Evolutionary conservation across 2,329 filamentous ascomycete species (phyloP), one percentile per base, ranked within the genome.

Genomic region (Anisogramma anomala): DNA sequence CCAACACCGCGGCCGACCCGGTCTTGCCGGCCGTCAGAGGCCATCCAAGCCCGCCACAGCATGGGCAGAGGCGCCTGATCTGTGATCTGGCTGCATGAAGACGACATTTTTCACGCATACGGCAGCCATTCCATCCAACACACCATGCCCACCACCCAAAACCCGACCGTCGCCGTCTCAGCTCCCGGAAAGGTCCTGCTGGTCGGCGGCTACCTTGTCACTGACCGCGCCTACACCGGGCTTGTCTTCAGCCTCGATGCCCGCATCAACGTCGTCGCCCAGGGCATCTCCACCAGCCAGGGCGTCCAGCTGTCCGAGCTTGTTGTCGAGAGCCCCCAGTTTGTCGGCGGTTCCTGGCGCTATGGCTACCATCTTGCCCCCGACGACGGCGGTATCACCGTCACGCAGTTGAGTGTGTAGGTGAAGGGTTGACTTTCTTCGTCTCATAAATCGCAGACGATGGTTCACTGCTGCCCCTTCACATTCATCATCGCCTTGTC

Each of bases 111-210:
- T n/a, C n/a, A n/a, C 9, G 22, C 22, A 23, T 9, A 23, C 6
- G 22, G 22, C 9, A 6, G 9, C 9, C 9, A 9, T 6, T 23
- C 22, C 5, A 33, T 20, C 13, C 8, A 15, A 2, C 19, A 13
- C 14, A 32, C 36, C 18, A 46, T 46, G 44, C 20, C 40, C 23
- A 22, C 18, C 27, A 32, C 44, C 11, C 30, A n/a, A 15, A 46
- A 60, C 53, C 58, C 59, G 47, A 64, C 65, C 36, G 63, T 56
- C 18, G 81, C 79, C 55, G 76, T 94, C 50, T 96, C 91, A 48
- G 89, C 91, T 17, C 91, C 91, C 14, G 91, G 91, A 52, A 98
- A 98, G 68, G 91, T 98, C 46, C 75, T 98, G 49, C 74, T 96
- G 40, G 86, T 89, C 3, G 91, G 91, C 49, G 91, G 91, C 47